Percentiles rank a stretch among this genome's conserved stretches.
These are phyloP conservation scores for Tuber brumale DNA, from an alignment of 495 filamentous ascomycete genomes.

Conservation along the genomic window DNA sequence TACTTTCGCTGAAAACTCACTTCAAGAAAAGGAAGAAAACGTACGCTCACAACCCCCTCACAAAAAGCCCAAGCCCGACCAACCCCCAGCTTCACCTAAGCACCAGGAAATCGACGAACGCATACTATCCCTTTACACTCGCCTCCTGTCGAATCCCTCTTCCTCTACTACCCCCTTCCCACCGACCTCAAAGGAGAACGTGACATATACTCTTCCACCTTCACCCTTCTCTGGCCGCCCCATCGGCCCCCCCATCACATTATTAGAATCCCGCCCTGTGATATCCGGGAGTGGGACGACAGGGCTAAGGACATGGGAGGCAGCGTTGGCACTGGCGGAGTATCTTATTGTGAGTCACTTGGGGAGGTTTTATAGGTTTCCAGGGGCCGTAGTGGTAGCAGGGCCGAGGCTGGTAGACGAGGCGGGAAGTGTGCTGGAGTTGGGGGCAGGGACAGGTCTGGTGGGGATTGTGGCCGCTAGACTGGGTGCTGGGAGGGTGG, in stretches of 20 bases:
- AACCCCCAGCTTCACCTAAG: constrained; percentile 8
- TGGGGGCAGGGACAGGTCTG: constrained; percentile 84
- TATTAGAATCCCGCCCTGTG: constrained; percentile 66
- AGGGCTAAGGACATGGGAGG: constrained; percentile 89
- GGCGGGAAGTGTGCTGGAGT: constrained; percentile 61
- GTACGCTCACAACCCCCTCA: constrained; percentile 17
- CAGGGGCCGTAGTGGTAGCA: constrained; percentile 47
- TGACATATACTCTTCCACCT: constrained; percentile 34
- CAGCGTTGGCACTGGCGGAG: constrained; percentile 73
- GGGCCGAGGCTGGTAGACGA: constrained; percentile 48
- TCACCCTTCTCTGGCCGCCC: constrained; percentile 19
- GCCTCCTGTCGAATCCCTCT: constrained; percentile 17
- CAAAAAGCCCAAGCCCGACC: constrained; percentile 21
- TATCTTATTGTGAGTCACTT: constrained; percentile 52
- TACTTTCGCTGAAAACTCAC: neutral
- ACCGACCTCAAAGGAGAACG: constrained; percentile 11
- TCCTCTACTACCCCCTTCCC: constrained; percentile 5
- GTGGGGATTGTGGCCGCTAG: constrained; percentile 74
- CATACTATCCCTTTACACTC: constrained; percentile 28
- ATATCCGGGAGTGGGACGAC: constrained; percentile 73
- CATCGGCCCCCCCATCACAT: constrained; percentile 45
- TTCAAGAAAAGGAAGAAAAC: neutral
- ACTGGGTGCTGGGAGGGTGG: constrained; percentile 56
- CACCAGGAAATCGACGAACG: constrained; percentile 27
- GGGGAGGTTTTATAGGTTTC: constrained; percentile 27